phyloP scores from a whole-genome alignment of 176 grass and related monocot species.

The Avena atlantica region DNA sequence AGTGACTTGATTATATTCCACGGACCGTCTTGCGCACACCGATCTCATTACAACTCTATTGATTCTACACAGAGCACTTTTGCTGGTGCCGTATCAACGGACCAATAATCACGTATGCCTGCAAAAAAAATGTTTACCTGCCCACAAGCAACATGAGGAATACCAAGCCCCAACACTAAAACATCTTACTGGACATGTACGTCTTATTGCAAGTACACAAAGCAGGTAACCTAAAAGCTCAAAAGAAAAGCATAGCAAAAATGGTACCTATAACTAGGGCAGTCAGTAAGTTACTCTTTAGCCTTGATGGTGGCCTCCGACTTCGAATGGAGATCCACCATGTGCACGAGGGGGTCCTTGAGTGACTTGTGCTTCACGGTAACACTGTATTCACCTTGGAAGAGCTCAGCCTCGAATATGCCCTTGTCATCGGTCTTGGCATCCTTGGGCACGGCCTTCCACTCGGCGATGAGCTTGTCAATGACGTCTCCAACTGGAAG shows the following conservation, averaged over 20 bases:
- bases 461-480: constrained; percentile 66
- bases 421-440: constrained; percentile 55
- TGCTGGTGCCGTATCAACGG: neutral
- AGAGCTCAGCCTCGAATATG: constrained; percentile 49
- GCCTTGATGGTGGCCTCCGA: constrained; percentile 31
- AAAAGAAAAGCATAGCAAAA: neutral
- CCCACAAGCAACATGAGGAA: neutral
- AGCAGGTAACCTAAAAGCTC: neutral
- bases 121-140: neutral
- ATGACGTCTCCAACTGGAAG: constrained; percentile 54
- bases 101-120: neutral
- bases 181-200: neutral
- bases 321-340: constrained; percentile 45
- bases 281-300: neutral
- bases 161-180: neutral
- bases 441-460: constrained; percentile 36
- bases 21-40: neutral
- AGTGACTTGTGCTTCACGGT: constrained; percentile 45
- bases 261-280: neutral
- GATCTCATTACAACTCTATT: neutral
- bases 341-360: constrained; percentile 45
- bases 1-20: neutral
- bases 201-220: constrained; percentile 11
- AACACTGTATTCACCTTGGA: constrained; percentile 66
- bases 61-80: neutral